A percentile compares a stretch with the other conserved stretches of the same genome.
Conservation (phyloP, 2,329 filamentous ascomycete genomes). For the Harringtonia aguacate region DNA sequence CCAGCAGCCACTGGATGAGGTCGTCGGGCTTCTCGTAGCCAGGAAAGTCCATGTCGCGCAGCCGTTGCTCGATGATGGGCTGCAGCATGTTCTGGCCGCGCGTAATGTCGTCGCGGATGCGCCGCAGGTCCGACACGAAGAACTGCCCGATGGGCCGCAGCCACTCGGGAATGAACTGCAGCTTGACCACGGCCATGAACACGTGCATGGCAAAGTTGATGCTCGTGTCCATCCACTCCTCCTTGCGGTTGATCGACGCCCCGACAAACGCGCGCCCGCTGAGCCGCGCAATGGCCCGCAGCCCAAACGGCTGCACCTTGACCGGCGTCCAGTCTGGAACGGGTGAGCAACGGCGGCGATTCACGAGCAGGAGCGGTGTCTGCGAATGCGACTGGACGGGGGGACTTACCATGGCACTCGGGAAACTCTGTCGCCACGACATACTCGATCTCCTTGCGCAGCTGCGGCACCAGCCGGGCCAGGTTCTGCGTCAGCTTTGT, state of each 20-base stretch:
- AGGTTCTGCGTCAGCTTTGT: conserved; percentile 38
- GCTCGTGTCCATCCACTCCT: conserved; percentile 42
- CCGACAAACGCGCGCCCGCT: conserved; percentile 45
- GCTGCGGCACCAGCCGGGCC: conserved; percentile 30
- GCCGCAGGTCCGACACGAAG: conserved; percentile 33
- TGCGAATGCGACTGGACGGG: too few species aligned
- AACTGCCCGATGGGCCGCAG: conserved; percentile 34
- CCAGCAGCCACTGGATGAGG: conserved; percentile 33
- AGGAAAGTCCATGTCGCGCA: conserved; percentile 26
- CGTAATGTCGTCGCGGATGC: conserved; percentile 31
- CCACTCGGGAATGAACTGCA: conserved; percentile 42
- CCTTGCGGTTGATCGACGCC: conserved; percentile 34
- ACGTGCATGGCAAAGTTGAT: conserved; percentile 39
- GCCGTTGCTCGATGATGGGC: conserved; percentile 34
- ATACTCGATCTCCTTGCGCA: conserved; percentile 35
- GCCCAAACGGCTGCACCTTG: conserved; percentile 39
- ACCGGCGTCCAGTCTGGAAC: conserved; percentile 41
- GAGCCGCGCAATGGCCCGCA: conserved; percentile 40
- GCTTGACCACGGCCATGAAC: conserved; percentile 34
- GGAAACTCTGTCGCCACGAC: conserved; percentile 36
- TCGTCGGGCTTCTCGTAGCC: conserved; percentile 28
- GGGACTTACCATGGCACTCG: conserved; percentile 29
- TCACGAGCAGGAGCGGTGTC: too few species aligned
- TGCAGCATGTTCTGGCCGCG: conserved; percentile 30
- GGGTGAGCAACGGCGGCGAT: not conserved